These are phyloP conservation scores for Fusarium nematophilum DNA, from an alignment of 2,329 filamentous ascomycete species.

Conservation along the genomic window DNA sequence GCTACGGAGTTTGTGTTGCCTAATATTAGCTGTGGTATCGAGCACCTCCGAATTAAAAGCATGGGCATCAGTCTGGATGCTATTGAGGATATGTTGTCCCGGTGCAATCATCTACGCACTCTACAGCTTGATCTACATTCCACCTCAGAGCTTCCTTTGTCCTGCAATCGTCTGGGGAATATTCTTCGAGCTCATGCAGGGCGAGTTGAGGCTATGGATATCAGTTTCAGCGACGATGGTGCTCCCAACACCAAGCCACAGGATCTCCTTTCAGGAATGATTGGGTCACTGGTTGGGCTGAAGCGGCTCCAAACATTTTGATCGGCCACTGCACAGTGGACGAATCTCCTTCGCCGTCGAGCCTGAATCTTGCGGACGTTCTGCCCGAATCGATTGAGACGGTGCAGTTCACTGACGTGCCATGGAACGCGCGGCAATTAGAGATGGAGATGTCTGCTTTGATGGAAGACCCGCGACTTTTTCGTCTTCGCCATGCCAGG, in stretches of 20 bases:
- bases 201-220: background rate
- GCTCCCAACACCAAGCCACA: background rate
- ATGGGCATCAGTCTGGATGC: background rate
- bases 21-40: background rate
- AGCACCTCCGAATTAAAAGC: background rate
- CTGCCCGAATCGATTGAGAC: background rate
- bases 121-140: background rate
- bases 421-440: too few species aligned
- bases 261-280: background rate
- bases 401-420: too few species aligned
- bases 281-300: background rate
- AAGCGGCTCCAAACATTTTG: background rate
- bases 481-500: too few species aligned
- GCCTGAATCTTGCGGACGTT: background rate
- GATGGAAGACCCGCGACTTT: too few species aligned
- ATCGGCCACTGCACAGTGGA: background rate
- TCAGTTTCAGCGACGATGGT: background rate
- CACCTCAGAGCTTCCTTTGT: background rate
- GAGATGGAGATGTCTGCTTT: too few species aligned
- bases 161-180: background rate
- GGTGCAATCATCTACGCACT: background rate
- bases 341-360: too few species aligned
- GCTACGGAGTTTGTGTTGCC: background rate
- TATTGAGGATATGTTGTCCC: background rate
- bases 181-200: background rate